phyloP scores from a whole-genome alignment of 371 early-diverging fungal species.

The Chytridiales sp. region DNA sequence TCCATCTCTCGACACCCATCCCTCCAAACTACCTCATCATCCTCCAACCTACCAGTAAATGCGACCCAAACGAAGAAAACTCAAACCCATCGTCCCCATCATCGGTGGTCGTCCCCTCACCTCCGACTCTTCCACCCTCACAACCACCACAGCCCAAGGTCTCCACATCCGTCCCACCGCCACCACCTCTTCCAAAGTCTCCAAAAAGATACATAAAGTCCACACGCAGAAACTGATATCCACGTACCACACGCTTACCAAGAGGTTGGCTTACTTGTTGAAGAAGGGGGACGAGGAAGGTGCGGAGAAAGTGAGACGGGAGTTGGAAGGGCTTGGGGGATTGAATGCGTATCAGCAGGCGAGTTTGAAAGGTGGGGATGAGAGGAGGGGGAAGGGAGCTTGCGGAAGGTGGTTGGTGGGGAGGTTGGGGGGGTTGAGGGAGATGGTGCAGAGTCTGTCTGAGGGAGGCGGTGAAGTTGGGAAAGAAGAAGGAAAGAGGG shows the following conservation, averaged over 20 bases:
- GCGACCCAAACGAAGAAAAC: too few relatives aligned
- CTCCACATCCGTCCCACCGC: neutral
- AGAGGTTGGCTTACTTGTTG: slow-evolving; percentile 57
- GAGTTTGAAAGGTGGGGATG: slow-evolving; percentile 77
- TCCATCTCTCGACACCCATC: neutral
- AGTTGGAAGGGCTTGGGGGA: slow-evolving; percentile 83
- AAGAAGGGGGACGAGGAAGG: slow-evolving; percentile 13
- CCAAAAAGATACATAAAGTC: too few relatives aligned
- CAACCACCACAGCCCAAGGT: neutral
- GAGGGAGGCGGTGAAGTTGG: slow-evolving; percentile 1
- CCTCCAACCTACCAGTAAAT: too few relatives aligned
- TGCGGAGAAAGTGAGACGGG: slow-evolving; percentile 44
- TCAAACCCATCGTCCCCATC: too few relatives aligned
- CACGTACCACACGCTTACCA: slow-evolving; percentile 71
- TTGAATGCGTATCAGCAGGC: slow-evolving; percentile 86
- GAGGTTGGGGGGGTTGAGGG: slow-evolving; percentile 38
- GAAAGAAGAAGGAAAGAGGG: slow-evolving; percentile 15
- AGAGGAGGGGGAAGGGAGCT: slow-evolving; percentile 77
- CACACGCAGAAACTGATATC: slow-evolving; percentile 68
- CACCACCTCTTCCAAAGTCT: neutral
- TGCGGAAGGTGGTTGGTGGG: slow-evolving; percentile 75
- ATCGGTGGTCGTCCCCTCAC: too few relatives aligned
- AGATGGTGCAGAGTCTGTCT: neutral
- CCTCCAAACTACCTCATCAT: neutral
- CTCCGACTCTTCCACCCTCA: neutral